Base-by-base conservation (phyloP, 257 asterid genomes). In the Datura wrightii region DNA sequence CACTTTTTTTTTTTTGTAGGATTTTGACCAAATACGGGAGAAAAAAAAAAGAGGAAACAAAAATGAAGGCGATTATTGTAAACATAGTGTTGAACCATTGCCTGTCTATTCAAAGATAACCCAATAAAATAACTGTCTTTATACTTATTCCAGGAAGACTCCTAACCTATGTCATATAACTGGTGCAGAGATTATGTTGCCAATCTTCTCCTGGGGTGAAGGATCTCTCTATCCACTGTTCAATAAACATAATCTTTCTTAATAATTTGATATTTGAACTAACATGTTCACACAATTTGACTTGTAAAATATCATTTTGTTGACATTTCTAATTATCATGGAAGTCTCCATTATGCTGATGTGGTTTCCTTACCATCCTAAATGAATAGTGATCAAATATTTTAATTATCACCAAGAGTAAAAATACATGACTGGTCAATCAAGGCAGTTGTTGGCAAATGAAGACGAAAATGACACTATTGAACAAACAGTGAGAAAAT, bases 81-180 rank as follows among this genome's bases (percentile, higher is more conserved):
- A 39, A 39, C 42, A 39, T 39, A 39, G 36, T 14, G 6, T 37
- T 36, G 24, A 24, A 66, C 3, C 74, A 66, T 66, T 66, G 7
- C 48, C 19, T 66, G 11, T 14, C 74, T 36, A 36, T 66, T 66
- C 74, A 66, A 36, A 66, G 19, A 36, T 14, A 36, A 66, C 19
- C 19, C 19, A 66, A 66, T 6, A 66, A 36, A 14, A 36, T 14
- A 16, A 67, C 50, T 67, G 78, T 6, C 7, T 67, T 37, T 39
- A 70, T 70, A 8, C 15, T 54, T 70, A 41, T 70, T 70, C 79
- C 37, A 70, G 44, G 62, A 76, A 76, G 62, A 48, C 24, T 54
- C 60, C 46, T 31, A 66, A 52, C 81, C 44, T 14, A 48, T 48
- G 60, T 48, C 44, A 48, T 74, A 6, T 31, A 46, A 31, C 31